Base-by-base conservation (phyloP, 805 yeast species). In the Myxozyma udenii region DNA sequence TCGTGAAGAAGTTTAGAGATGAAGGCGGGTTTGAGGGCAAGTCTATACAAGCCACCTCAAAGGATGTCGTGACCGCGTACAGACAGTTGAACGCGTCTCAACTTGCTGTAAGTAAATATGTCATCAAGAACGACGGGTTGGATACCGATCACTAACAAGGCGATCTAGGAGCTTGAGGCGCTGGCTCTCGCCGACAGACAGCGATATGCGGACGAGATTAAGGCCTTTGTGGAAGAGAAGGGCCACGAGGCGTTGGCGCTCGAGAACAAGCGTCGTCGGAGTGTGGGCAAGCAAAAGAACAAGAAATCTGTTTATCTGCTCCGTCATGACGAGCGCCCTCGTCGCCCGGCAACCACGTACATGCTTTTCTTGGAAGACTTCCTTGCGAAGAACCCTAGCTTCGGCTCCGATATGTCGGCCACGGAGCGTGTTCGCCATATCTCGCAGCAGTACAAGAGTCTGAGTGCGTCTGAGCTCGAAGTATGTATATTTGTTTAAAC, bases 131-230 rank as follows among this genome's bases (percentile, higher is more conserved):
- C n/a, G n/a, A n/a, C n/a, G n/a, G n/a, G n/a, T n/a, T n/a, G n/a
- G n/a, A n/a, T n/a, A n/a, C n/a, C n/a, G n/a, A n/a, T n/a, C n/a
- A n/a, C n/a, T n/a, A n/a, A n/a, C n/a, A n/a, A n/a, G n/a, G n/a
- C n/a, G n/a, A n/a, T n/a, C n/a, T n/a, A n/a, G n/a, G n/a, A n/a
- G n/a, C n/a, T n/a, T n/a, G n/a, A n/a, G n/a, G n/a, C n/a, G n/a
- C n/a, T n/a, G 4, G 56, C 48, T n/a, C 40, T 4, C 11, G 50
- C 9, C n/a, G 61, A 49, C 32, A 38, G 21, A 9, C 25, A 30
- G n/a, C 23, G 53, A 23, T 56, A 41, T 35, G 51, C 52, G 28
- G 25, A 40, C 12, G 61, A 55, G 18, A 18, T 52, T 7, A 38
- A 43, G 3, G 53, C 33, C n/a, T 52, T 38, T 25, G 26, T 49